phyloP scores from a whole-genome alignment of 1,284 basidiomycete species.

The Marasmius tenuissimus region DNA sequence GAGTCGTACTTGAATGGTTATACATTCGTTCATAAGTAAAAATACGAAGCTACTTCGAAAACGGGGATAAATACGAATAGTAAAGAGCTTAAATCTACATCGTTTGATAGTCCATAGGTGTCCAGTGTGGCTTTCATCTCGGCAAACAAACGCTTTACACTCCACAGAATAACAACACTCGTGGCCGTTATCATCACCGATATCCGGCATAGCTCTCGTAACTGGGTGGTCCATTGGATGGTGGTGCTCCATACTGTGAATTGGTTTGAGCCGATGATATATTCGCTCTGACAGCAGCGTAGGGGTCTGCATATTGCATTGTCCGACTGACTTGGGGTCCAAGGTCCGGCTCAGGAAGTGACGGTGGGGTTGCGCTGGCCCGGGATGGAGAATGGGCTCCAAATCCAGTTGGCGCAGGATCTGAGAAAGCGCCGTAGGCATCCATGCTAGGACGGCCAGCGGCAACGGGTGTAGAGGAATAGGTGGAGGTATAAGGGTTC shows the following conservation, averaged over 20 bases:
- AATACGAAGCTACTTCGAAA: neutral
- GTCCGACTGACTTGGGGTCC: constrained; percentile 72
- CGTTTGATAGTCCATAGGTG: neutral
- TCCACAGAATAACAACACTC: neutral
- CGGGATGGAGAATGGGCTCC: constrained; percentile 23
- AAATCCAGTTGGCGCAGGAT: constrained; percentile 74
- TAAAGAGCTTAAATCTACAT: constrained; percentile 1
- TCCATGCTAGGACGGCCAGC: constrained; percentile 73
- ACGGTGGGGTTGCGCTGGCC: constrained; percentile 25
- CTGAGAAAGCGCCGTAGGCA: constrained; percentile 84
- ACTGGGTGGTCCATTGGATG: constrained; percentile 35
- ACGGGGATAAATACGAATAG: constrained; percentile 1
- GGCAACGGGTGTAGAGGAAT: constrained; percentile 24
- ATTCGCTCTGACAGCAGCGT: constrained; percentile 69
- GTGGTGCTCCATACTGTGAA: constrained; percentile 19
- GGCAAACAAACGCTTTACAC: neutral
- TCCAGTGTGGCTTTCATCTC: neutral
- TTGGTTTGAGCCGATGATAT: constrained; percentile 30
- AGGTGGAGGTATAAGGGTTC: constrained; percentile 32
- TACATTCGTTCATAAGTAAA: too few relatives aligned
- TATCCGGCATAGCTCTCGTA: constrained; percentile 52
- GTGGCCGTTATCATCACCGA: constrained; percentile 23
- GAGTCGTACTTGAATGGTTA: too few relatives aligned
- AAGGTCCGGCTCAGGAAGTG: constrained; percentile 36
- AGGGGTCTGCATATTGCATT: constrained; percentile 86